These are phyloP conservation scores for Darksidea phi DNA, from an alignment of 495 filamentous ascomycete genomes.

Conservation along the genomic window DNA sequence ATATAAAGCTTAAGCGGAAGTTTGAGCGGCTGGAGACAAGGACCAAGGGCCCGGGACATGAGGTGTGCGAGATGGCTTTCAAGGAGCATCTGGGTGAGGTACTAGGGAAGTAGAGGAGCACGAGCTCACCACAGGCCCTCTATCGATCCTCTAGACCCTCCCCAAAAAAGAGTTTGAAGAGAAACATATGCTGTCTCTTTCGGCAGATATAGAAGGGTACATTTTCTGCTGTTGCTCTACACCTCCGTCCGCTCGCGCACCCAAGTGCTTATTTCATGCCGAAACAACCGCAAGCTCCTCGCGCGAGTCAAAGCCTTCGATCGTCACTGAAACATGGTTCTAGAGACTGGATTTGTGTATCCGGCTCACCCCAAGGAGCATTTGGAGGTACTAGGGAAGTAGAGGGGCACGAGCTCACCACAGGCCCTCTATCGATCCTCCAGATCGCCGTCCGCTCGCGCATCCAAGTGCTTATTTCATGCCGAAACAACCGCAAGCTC, in stretches of 20 bases:
- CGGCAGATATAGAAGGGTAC: too few relatives aligned
- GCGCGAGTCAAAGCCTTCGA: conserved; percentile 85
- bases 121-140: conserved; percentile 80
- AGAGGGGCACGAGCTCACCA: conserved; percentile 86
- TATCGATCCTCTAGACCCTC: conserved; percentile 94
- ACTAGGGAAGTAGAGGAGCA: conserved; percentile 88
- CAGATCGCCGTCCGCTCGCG: conserved; percentile 86
- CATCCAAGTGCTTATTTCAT: conserved; percentile 85
- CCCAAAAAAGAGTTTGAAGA: too few relatives aligned
- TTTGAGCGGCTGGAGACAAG: too few relatives aligned
- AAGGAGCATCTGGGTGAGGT: too few relatives aligned
- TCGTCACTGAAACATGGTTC: conserved; percentile 94
- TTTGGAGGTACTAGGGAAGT: too few relatives aligned
- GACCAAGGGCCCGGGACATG: too few relatives aligned
- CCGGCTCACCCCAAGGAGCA: too few relatives aligned
- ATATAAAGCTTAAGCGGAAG: too few relatives aligned
- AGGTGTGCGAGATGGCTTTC: too few relatives aligned
- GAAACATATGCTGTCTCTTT: too few relatives aligned
- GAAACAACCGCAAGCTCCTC: conserved; percentile 82
- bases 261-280: conserved; percentile 86
- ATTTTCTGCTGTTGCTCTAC: too few relatives aligned
- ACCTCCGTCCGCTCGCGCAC: conserved; percentile 80
- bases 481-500: conserved; percentile 84
- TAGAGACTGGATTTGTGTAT: too few relatives aligned
- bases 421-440: conserved; percentile 84